Evolutionary conservation across 2,329 filamentous ascomycete species (phyloP), one percentile per base, ranked within the genome.

Genomic region (Clarireedia hainanense): DNA sequence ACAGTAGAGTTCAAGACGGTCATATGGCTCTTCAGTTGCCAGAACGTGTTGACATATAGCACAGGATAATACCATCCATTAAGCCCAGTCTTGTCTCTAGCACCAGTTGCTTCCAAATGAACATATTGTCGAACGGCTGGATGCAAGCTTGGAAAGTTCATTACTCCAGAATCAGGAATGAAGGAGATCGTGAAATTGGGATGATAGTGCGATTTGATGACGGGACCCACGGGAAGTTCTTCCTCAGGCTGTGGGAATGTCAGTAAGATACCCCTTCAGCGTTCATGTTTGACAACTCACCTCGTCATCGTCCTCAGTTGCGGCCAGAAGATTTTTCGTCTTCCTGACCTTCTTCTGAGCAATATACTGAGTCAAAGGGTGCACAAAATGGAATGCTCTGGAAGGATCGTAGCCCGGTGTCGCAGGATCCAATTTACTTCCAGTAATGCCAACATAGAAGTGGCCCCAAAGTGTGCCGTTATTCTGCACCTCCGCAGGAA

Each of bases 381-480:
- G 86, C 49, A 84, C 77, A 69, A 96, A 95, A 69, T 95, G 84
- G 67, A 90, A 90, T 2, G 94, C 91, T 58, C 82, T 86, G 7
- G 80, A 78, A 0, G 83, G 74, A 69, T 95, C 88, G 70, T 89
- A 99, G 57, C 77, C 78, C 0, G 83, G 75, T 55, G 82, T 79
- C 9, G 79, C 79, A 2, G 92, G 92, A 66, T 97, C 92, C 34
- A 96, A 75, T 55, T 81, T 78, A 57, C 82, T 81, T 52, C 91
- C 92, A 9, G 84, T 75, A 61, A 95, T 81, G 10, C 84, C 89
- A 58, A 97, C 76, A 66, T 91, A 96, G 72, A 97, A 95, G 71
- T 99, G 94, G 2, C 89, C 92, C 84, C 89, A 96, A 9, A 99
- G 80, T 1, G 92, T 96, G 36, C 89, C 91, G 69, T 97, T 97